Base-by-base conservation (phyloP, 129 eudicot species). In the Helianthus annuus region DNA sequence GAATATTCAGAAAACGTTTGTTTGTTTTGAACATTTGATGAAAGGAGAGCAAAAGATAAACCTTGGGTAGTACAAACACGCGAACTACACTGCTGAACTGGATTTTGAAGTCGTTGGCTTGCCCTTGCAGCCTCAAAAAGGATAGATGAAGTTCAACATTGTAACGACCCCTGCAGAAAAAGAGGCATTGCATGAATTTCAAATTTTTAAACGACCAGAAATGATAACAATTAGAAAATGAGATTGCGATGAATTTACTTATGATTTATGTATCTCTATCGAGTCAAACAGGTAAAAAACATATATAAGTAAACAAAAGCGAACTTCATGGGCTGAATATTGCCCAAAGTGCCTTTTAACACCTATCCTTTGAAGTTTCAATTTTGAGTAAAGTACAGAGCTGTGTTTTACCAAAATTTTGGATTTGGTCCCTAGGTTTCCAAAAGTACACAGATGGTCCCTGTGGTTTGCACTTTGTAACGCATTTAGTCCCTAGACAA, bases 1-100 rank as follows among this genome's bases (percentile, higher is more conserved):
- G 14, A 27, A 5, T 11, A 27, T 58, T 58, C 39, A 24, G 64
- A 32, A 27, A 46, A 71, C 51, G 16, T 67, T 67, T 2, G 38
- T 38, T 10, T 66, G 34, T 27, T 68, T 10, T 16, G 68, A 45
- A 22, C 32, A 67, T 19, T 12, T 5, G 53, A 5, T 34, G 22
- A 16, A 48, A 54, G 45, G 51, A 72, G 52, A 75, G 29, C 60
- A 27, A 59, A 6, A 68, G 69, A 78, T 34, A 68, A 55, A 93
- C 98, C 98, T 93, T 93, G 12, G 96, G 96, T 45, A 89, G 81
- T 79, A 89, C 85, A 44, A 93, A 93, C 19, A 93, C 86, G 34
- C 96, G 95, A 74, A 93, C 95, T 27, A 89, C 92, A 75, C 98
- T 93, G 87, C 98, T 87, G 74, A 85, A 93, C 80, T 93, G 98